Evolutionary conservation across 2,329 filamentous ascomycete genomes (phyloP).

Genomic region (Aspergillus sp.): DNA sequence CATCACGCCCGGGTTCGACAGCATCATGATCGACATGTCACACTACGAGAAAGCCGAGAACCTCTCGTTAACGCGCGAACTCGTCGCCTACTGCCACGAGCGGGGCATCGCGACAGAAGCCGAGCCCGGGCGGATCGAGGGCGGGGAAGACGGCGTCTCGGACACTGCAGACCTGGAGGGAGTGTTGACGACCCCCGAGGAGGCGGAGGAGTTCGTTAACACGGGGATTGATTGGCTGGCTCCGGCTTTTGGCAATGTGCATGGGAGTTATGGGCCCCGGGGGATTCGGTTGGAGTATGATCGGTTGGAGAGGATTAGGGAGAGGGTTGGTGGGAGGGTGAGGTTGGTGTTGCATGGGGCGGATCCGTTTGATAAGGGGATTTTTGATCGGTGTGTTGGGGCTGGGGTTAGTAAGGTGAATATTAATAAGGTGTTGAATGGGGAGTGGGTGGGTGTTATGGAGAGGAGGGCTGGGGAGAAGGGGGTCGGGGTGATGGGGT

Average conservation of each 20-base stretch:
- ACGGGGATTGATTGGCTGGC: conserved; percentile 75
- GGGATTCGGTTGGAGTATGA: conserved; percentile 66
- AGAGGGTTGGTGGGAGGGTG: conserved; percentile 52
- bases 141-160: conserved; percentile 72
- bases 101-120: conserved; percentile 69
- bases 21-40: conserved; percentile 77
- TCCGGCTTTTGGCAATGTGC: conserved; percentile 74
- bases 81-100: conserved; percentile 64
- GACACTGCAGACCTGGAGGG: conserved; percentile 66
- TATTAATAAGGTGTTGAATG: conserved; percentile 61
- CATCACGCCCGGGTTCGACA: conserved; percentile 62
- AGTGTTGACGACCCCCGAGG: conserved; percentile 66
- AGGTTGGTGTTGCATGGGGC: conserved; percentile 60
- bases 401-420: conserved; percentile 60
- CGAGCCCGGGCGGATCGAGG: conserved; percentile 70
- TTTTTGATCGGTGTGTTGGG: conserved; percentile 57
- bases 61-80: conserved; percentile 62
- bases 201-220: conserved; percentile 69
- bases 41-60: conserved; percentile 73
- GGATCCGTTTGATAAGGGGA: conserved; percentile 58
- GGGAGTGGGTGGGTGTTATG: conserved; percentile 52
- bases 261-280: conserved; percentile 69
- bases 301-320: conserved; percentile 51
- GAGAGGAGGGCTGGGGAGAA: conserved; percentile 50
- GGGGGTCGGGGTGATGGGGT: conserved; percentile 51